Base-by-base conservation (phyloP, 345 rosid species). In the Boechera stricta region DNA sequence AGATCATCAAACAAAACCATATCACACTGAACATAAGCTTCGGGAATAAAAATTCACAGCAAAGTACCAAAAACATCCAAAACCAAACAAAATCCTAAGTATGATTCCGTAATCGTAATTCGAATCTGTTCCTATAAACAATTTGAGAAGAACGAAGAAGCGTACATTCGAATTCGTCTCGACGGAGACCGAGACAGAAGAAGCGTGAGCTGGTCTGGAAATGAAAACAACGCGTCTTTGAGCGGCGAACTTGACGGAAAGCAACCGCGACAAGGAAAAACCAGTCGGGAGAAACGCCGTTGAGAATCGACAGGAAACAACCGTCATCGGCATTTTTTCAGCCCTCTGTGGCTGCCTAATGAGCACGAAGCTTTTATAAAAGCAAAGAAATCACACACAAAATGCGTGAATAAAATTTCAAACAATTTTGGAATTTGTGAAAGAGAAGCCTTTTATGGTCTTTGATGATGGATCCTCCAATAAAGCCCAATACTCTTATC, bases 91-190 rank as follows among this genome's bases (percentile, higher is more conserved):
- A 42, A 31, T 18, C 12, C 15, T 5, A 67, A n/a, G 12, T 4
- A 1, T 45, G 42, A 35, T 31, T 45, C 61, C 24, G 5, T 66
- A 39, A 39, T 42, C 47, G 47, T 11, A 42, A 32, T 4, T 45
- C 0, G 42, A 18, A 74, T 44, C 2, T 6, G 9, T 28, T 39
- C 21, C 41, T 10, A 12, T 4, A 48, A 71, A 13, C 1, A 44
- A 44, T 3, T 5, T 55, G 7, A 76, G 58, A 5, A 21, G 21
- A 65, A 36, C 4, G 45, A 35, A 59, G 21, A 7, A 75, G 10
- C 78, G 13, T 81, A 85, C 91, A 81, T 59, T 76, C 29, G 85
- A 82, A n/a, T 79, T 73, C 69, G 85, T 64, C 69, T 85, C 90
- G 16, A 86, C 67, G 64, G 86, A 66, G 82, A 82, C 49, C 11